phyloP scores from a whole-genome alignment of 768 basidiomycete genomes.

The Leucogyrophana mollusca region DNA sequence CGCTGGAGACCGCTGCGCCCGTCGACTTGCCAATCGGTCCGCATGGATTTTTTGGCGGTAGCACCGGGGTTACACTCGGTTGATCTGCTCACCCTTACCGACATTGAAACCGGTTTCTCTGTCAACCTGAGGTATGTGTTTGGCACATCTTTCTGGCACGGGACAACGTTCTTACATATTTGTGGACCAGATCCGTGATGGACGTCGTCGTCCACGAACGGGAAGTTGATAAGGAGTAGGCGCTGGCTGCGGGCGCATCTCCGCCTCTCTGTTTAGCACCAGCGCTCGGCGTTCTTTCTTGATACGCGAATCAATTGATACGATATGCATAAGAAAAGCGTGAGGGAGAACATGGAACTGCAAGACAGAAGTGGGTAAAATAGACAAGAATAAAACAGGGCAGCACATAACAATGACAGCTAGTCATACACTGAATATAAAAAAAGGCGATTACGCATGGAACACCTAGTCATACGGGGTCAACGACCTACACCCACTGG shows the following conservation, averaged over 20 bases:
- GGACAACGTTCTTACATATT: slow-evolving; percentile 4
- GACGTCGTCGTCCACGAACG: slow-evolving; percentile 72
- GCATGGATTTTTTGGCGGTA: slow-evolving; percentile 83
- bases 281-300: too few species aligned
- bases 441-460: background rate
- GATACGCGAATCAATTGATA: background rate
- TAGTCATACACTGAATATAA: slow-evolving; percentile 15
- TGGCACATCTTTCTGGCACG: background rate
- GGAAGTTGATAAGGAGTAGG: background rate
- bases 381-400: slow-evolving; percentile 20
- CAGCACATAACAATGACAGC: slow-evolving; percentile 9
- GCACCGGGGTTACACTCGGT: slow-evolving; percentile 78
- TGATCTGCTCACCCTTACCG: slow-evolving; percentile 68
- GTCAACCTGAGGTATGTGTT: slow-evolving; percentile 67
- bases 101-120: slow-evolving; percentile 68
- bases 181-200: slow-evolving; percentile 59
- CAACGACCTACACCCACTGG: slow-evolving; percentile 73
- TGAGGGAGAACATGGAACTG: slow-evolving; percentile 8
- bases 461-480: background rate
- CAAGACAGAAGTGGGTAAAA: slow-evolving; percentile 12
- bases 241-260: too few species aligned
- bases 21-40: slow-evolving; percentile 79
- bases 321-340: slow-evolving; percentile 3
- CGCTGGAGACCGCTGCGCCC: slow-evolving; percentile 68
- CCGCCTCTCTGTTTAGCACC: too few species aligned